A percentile compares a stretch with the other conserved stretches of the same genome.
phyloP scores from a whole-genome alignment of 192 early-diverging fungal species.

The Kappamyces sp. region DNA sequence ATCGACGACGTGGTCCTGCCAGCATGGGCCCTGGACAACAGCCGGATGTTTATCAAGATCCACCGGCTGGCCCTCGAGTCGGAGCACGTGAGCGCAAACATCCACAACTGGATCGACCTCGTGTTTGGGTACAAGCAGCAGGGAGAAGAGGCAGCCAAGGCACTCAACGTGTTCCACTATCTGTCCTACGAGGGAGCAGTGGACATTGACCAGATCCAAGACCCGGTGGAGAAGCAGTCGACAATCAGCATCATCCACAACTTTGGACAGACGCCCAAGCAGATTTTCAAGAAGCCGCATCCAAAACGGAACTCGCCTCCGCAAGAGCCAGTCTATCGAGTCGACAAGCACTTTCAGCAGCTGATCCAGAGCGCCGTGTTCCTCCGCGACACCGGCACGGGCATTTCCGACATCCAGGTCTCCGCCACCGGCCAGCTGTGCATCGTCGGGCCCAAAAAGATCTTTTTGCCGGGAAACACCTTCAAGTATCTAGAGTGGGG shows the following conservation, averaged over 20 bases:
- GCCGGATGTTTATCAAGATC: slow-evolving; percentile 61
- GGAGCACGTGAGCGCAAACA: slow-evolving; percentile 41
- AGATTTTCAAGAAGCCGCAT: slow-evolving; percentile 75
- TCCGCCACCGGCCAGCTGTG: background rate
- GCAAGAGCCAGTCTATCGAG: background rate
- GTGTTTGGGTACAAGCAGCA: slow-evolving; percentile 86
- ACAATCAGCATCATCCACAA: slow-evolving; percentile 86
- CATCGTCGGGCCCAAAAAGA: background rate
- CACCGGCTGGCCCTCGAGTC: slow-evolving; percentile 45
- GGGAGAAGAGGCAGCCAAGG: slow-evolving; percentile 69
- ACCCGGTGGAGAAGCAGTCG: slow-evolving; percentile 77
- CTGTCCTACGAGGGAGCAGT: slow-evolving; percentile 87
- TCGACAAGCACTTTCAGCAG: slow-evolving; percentile 3
- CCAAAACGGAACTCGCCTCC: slow-evolving; percentile 25
- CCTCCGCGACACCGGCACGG: background rate
- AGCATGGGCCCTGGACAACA: slow-evolving; percentile 61
- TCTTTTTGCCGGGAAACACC: slow-evolving; percentile 10
- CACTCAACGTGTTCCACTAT: slow-evolving; percentile 87
- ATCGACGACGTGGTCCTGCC: slow-evolving; percentile 65
- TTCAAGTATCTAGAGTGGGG: slow-evolving; percentile 19
- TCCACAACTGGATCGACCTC: slow-evolving; percentile 87
- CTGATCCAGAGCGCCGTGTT: background rate
- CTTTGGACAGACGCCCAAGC: slow-evolving; percentile 86
- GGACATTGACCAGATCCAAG: slow-evolving; percentile 70
- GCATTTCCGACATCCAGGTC: slow-evolving; percentile 6